phyloP scores from a whole-genome alignment of 139 green algal species.

The Chlorella sp. region DNA sequence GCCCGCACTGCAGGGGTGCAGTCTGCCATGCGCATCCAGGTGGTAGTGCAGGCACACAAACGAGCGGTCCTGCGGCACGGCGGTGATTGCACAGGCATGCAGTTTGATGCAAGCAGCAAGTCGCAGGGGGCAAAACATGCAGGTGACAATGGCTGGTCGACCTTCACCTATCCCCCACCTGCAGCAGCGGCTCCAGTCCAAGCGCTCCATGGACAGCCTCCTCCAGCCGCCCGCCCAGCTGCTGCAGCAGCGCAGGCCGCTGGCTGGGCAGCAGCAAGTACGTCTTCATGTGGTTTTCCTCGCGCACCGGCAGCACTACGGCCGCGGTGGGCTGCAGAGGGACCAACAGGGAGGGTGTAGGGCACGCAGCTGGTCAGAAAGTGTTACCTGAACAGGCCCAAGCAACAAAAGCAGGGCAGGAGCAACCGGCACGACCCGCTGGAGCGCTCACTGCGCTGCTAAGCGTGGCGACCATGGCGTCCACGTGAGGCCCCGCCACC shows the following conservation, averaged over 20 bases:
- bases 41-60: conserved; percentile 62
- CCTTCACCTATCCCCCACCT: background rate
- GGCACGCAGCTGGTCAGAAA: too few species aligned
- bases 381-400: too few species aligned
- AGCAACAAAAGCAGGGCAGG: too few species aligned
- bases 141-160: background rate
- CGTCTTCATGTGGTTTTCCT: conserved; percentile 49
- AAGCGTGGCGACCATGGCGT: background rate
- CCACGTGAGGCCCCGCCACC: background rate
- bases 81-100: background rate
- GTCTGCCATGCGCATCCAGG: background rate
- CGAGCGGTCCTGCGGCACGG: conserved; percentile 32
- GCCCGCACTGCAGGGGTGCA: conserved; percentile 17
- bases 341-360: background rate
- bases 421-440: too few species aligned
- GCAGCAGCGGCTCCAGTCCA: conserved; percentile 37
- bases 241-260: conserved; percentile 27
- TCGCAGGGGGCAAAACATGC: background rate
- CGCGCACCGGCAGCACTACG: conserved; percentile 19
- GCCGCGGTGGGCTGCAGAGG: conserved; percentile 22
- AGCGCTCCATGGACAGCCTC: background rate
- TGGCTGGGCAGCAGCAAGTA: conserved; percentile 48
- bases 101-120: background rate
- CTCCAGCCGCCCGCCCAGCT: conserved; percentile 1
- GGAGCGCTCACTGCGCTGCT: conserved; percentile 9